Base-by-base conservation (phyloP, 148 eudicot genomes). In the Chenopodium album region DNA sequence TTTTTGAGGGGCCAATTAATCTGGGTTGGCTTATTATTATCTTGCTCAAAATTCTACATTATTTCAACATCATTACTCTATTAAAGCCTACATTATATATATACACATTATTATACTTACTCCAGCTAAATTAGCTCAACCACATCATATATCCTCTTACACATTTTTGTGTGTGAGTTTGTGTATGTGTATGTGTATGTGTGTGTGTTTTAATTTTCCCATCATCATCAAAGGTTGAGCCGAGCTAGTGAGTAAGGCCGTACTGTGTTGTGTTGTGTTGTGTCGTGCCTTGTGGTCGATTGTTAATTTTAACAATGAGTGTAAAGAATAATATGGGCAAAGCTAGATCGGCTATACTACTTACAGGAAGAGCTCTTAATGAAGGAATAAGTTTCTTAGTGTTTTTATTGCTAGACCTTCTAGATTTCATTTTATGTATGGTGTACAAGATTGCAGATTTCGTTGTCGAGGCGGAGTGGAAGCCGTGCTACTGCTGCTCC, bases 381-480 rank as follows among this genome's bases (percentile, higher is more conserved):
- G 82, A 91, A 31, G 83, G 89, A 9, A 3, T 93, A 23, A 93
- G 96, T 84, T 88, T 93, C 82, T 0, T 95, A 0, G 86, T 95
- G 1, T 95, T 95, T 85, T 78, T 84, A 2, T 3, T 92, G 29
- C 82, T 95, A 1, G 98, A 95, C 85, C 9, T 92, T 9, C 14
- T 93, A 4, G 96, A 95, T 85, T 52, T 89, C 72, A 2, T 93
- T 4, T 85, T 93, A 0, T 93, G 97, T 75, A 81, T 88, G 29
- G 82, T 79, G 0, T 95, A 85, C 89, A 95, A 90, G 72, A 48
- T 87, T 0, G 85, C 79, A 1, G 97, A 95, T 88, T 93, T 91
- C 66, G 22, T 91, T 2, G 20, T 92, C 1, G 97, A 95, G 78
- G 90, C 94, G 0, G 97, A 95, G 66, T 93, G 98, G 93, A 91